Conservation (phyloP, 257 asterid species). For the Gardenia jasminoides region DNA sequence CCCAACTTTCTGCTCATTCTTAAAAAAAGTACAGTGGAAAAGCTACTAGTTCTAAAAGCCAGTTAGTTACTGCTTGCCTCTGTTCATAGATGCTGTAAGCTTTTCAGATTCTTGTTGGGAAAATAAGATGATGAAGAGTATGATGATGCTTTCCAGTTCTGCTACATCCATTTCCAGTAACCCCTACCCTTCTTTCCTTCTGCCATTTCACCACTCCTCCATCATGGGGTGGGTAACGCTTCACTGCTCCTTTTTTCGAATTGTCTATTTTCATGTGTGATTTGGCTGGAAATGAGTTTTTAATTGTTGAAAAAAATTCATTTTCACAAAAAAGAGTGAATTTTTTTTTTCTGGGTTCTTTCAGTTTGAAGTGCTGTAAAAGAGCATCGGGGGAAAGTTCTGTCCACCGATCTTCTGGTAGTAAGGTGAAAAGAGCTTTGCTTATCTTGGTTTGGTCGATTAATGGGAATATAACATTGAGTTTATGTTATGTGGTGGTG, state of each 20-base stretch:
- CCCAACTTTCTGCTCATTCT: not conserved
- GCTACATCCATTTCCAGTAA: slow-evolving; percentile 4
- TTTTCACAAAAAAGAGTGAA: not conserved
- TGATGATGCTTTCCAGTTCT: slow-evolving; percentile 14
- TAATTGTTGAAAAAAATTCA: not conserved
- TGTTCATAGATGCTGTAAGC: not conserved
- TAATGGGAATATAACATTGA: not conserved
- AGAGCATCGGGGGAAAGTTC: slow-evolving; percentile 20
- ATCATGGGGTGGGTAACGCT: slow-evolving; percentile 23
- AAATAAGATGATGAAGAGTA: slow-evolving; percentile 8
- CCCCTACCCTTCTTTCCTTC: slow-evolving; percentile 16
- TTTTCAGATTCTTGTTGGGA: not conserved
- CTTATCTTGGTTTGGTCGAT: slow-evolving; percentile 2
- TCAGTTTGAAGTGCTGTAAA: slow-evolving; percentile 24
- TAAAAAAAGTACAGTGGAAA: too few relatives aligned
- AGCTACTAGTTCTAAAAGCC: too few relatives aligned
- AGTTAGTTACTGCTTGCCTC: not conserved
- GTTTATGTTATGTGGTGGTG: not conserved
- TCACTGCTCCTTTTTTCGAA: not conserved
- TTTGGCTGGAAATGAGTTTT: not conserved
- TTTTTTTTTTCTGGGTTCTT: not conserved
- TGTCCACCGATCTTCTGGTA: slow-evolving; percentile 12
- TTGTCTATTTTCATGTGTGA: not conserved
- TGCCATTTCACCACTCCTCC: slow-evolving; percentile 18
- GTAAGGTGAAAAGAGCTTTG: slow-evolving; percentile 18